Evolutionary conservation across 2,329 filamentous ascomycete species (phyloP).

Genomic region (Orbilia quercus): DNA sequence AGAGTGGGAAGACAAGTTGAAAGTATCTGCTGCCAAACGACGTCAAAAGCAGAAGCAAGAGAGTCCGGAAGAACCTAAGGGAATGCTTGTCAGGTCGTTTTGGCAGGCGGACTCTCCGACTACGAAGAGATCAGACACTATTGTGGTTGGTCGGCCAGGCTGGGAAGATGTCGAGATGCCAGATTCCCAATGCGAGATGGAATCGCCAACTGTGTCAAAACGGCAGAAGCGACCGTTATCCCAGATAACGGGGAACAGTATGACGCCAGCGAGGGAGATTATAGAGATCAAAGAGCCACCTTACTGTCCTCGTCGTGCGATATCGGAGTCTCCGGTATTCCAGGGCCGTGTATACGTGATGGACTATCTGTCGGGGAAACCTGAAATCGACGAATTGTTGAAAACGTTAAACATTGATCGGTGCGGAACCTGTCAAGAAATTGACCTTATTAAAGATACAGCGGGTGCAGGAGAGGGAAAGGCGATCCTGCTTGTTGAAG

Average conservation of each 20-base stretch:
- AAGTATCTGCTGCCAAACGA: constrained; percentile 15
- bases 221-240: constrained; percentile 34
- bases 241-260: constrained; percentile 36
- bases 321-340: constrained; percentile 35
- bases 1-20: constrained; percentile 71
- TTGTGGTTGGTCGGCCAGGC: constrained; percentile 17
- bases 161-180: neutral
- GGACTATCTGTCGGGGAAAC: constrained; percentile 38
- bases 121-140: constrained; percentile 14
- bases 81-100: constrained; percentile 38
- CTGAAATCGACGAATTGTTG: constrained; percentile 35
- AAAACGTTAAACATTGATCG: constrained; percentile 4
- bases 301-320: constrained; percentile 11
- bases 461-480: constrained; percentile 16
- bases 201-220: constrained; percentile 11
- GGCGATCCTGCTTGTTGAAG: constrained; percentile 45
- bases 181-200: constrained; percentile 3
- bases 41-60: neutral
- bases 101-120: constrained; percentile 52
- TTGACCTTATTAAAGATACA: neutral
- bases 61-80: constrained; percentile 15
- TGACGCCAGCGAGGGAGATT: constrained; percentile 4
- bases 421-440: too few relatives aligned
- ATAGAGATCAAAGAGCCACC: too few relatives aligned
- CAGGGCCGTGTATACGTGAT: constrained; percentile 46